Base-by-base conservation (phyloP, 306 rosid species). In the Pterocarpus macrocarpus region DNA sequence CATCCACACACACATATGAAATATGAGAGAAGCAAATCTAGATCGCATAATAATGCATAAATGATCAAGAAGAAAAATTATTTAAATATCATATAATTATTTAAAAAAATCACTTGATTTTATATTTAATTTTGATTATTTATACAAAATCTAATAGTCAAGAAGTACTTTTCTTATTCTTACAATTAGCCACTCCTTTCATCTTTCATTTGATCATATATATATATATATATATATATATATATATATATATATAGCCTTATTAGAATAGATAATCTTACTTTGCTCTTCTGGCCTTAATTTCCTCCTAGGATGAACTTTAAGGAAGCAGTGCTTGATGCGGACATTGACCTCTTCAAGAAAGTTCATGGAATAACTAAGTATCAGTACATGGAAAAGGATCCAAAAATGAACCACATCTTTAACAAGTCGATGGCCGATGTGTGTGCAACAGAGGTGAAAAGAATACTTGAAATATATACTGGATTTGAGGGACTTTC, bases 401-500 rank as follows among this genome's bases (percentile, higher is more conserved):
- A 75, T 59, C 85, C 45, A 8, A 49, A 47, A 36, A 2, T 52
- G 49, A 76, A 80, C 32, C 1, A 76, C 0, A 2, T 80, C 10
- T 86, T 83, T 45, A 86, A 75, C 83, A 58, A 12, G 13, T 38
- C 87, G 38, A 80, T 83, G 87, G 4, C 33, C 2, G 62, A 80
- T 22, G 5, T 52, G 1, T 49, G 85, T 8, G 2, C 69, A 8
- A 8, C 49, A 7, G 68, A 76, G 5, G 64, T 81, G 55, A 77
- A 39, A 30, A 81, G 36, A 49, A 49, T 85, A 16, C 81, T 86
- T 12, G 81, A 83, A 63, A 50, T 15, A 13, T 85, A 81, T 71
- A 39, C 12, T 11, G 85, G 88, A 32, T 85, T 58, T 72, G 88
- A 81, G 8, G 81, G 89, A 12, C 1, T 80, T 32, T 76, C 85